phyloP scores from a whole-genome alignment of 805 yeast genomes.

The Candida chauliodis region DNA sequence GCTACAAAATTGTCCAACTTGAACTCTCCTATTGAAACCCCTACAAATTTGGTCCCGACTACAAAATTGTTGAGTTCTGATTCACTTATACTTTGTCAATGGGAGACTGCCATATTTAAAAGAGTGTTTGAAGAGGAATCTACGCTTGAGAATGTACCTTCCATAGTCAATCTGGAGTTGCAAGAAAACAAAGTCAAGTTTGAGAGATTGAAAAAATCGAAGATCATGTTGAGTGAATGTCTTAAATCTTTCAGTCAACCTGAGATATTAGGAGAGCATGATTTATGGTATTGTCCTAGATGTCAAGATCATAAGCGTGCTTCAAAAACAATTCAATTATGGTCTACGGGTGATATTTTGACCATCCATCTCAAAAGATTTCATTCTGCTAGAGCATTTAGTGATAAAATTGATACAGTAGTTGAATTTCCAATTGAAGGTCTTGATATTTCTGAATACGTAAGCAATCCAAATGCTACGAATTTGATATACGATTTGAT shows the following conservation, averaged over 20 bases:
- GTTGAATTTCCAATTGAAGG: slow-evolving; percentile 87
- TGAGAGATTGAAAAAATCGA: slow-evolving; percentile 43
- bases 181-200: slow-evolving; percentile 41
- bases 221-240: slow-evolving; percentile 61
- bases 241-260: slow-evolving; percentile 69
- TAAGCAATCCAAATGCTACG: slow-evolving; percentile 35
- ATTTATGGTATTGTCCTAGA: slow-evolving; percentile 88
- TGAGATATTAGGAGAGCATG: slow-evolving; percentile 83
- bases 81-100: slow-evolving; percentile 51
- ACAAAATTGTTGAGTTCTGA: not conserved
- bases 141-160: slow-evolving; percentile 29
- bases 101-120: slow-evolving; percentile 50
- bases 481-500: slow-evolving; percentile 68
- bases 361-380: slow-evolving; percentile 89
- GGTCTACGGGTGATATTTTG: slow-evolving; percentile 91
- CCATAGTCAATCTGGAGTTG: slow-evolving; percentile 51
- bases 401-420: slow-evolving; percentile 83
- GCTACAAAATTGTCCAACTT: slow-evolving; percentile 18
- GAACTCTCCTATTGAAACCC: slow-evolving; percentile 15
- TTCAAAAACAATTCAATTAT: slow-evolving; percentile 81
- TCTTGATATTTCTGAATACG: slow-evolving; percentile 64
- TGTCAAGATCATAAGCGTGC: slow-evolving; percentile 91
- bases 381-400: slow-evolving; percentile 75
- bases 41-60: slow-evolving; percentile 2
- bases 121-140: slow-evolving; percentile 46